Percentiles rank a stretch among this genome's conserved stretches.
Conservation (phyloP, 176 grass and related monocot genomes). For the Tuctoria greenei region DNA sequence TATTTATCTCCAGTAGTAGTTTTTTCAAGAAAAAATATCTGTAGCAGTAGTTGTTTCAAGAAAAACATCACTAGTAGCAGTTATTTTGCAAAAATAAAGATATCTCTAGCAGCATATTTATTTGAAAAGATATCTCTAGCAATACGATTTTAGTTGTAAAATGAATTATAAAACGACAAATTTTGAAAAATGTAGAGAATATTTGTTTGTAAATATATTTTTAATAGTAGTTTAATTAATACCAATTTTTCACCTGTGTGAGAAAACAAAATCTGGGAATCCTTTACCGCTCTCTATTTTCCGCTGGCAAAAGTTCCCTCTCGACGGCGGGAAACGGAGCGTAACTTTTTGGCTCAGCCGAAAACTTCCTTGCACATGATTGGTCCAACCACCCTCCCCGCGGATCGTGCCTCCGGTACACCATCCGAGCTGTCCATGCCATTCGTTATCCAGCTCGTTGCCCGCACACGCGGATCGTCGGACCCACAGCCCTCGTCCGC, state of each 20-base stretch:
- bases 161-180: no score
- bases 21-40: no score
- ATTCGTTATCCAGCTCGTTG: neutral
- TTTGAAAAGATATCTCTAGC: no score
- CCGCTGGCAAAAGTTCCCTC: neutral
- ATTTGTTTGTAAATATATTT: no score
- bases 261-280: neutral
- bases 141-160: no score
- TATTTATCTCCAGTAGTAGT: no score
- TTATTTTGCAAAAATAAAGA: no score
- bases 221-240: neutral
- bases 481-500: slow-evolving; percentile 20
- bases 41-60: no score
- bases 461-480: slow-evolving; percentile 30
- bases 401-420: slow-evolving; percentile 12
- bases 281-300: neutral
- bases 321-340: slow-evolving; percentile 12
- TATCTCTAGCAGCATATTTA: neutral
- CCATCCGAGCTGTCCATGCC: neutral
- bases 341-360: neutral
- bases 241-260: neutral
- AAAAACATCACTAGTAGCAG: no score
- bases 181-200: no score
- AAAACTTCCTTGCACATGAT: slow-evolving; percentile 23
- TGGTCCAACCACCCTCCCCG: slow-evolving; percentile 18